These are phyloP conservation scores for Lantana camara DNA, from an alignment of 257 asterid genomes.

Conservation along the genomic window DNA sequence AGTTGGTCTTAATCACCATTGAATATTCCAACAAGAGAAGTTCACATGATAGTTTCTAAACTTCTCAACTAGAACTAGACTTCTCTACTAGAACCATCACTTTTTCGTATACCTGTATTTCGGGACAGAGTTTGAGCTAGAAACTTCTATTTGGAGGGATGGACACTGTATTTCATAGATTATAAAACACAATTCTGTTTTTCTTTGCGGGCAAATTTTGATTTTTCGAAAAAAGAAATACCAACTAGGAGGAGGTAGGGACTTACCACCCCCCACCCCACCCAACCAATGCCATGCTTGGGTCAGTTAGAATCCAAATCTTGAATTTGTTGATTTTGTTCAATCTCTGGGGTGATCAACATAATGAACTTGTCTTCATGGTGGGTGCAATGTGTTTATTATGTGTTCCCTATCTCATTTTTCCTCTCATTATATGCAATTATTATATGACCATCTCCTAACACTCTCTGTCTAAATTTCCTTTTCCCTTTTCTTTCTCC, in stretches of 20 bases:
- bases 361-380: slow-evolving; percentile 41
- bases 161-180: no score
- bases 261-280: no score
- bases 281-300: slow-evolving; percentile 28
- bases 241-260: no score
- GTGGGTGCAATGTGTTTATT: slow-evolving; percentile 34
- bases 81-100: slow-evolving; percentile 25
- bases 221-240: no score
- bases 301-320: slow-evolving; percentile 31
- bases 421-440: slow-evolving; percentile 25
- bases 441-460: slow-evolving; percentile 25
- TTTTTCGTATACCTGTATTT: slow-evolving; percentile 2
- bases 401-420: slow-evolving; percentile 36
- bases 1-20: slow-evolving; percentile 33
- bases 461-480: slow-evolving; percentile 7
- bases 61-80: no score
- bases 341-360: slow-evolving; percentile 14
- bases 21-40: no score
- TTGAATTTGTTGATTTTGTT: slow-evolving; percentile 31
- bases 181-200: no score
- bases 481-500: neutral
- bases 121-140: no score
- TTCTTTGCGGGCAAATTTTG: no score
- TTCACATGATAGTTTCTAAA: slow-evolving; percentile 36
- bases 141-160: no score